Conservation (phyloP, 2,329 filamentous ascomycete species). For the Talaromyces sp. region DNA sequence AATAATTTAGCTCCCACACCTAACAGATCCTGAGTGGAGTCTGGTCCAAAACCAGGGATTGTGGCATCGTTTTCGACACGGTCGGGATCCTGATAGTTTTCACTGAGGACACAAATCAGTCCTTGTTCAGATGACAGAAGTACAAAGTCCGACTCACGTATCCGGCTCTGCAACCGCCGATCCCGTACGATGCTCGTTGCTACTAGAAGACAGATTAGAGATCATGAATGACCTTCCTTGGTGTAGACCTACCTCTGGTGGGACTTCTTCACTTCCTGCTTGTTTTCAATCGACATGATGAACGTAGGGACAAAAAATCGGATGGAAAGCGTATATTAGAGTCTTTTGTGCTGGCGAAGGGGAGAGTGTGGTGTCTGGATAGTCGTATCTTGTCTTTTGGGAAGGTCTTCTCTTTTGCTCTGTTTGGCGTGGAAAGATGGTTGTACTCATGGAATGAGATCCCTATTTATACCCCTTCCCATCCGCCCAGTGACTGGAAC, state of each 20-base stretch:
- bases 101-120: not conserved
- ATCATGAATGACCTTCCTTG: not conserved
- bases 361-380: not conserved
- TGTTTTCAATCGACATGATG: not conserved
- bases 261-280: not conserved
- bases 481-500: too few species aligned
- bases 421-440: not conserved
- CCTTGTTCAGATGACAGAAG: not conserved
- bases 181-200: not conserved
- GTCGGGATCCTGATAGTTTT: not conserved
- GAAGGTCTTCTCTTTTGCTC: not conserved
- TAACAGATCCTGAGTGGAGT: not conserved
- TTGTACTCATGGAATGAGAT: too few species aligned
- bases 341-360: not conserved
- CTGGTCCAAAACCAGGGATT: not conserved
- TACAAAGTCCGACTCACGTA: not conserved
- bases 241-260: not conserved
- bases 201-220: not conserved
- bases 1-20: not conserved
- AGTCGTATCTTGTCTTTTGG: not conserved
- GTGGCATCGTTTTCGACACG: not conserved
- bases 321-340: not conserved
- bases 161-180: not conserved
- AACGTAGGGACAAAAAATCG: not conserved
- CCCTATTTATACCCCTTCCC: too few species aligned